phyloP scores from a whole-genome alignment of 176 grass and related monocot genomes.

The Oryza officinalis region DNA sequence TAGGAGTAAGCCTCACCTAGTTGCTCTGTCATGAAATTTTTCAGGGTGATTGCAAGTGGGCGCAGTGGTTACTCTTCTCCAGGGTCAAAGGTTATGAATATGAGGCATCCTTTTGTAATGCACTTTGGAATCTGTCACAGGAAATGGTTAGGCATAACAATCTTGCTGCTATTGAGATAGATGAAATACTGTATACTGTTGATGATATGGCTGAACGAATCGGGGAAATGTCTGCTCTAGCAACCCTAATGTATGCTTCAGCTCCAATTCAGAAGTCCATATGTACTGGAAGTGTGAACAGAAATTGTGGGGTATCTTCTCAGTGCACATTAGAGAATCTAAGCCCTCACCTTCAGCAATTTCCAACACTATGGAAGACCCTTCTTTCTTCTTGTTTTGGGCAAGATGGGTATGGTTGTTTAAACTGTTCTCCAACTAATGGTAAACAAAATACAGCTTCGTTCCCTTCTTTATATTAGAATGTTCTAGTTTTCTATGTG shows the following conservation, averaged over 20 bases:
- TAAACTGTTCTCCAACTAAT: conserved; percentile 51
- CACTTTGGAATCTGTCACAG: conserved; percentile 73
- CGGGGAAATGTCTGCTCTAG: conserved; percentile 82
- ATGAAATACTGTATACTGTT: conserved; percentile 76
- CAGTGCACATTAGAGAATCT: conserved; percentile 87
- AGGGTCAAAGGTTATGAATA: conserved; percentile 75
- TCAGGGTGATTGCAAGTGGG: conserved; percentile 93
- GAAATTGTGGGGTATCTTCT: conserved; percentile 53
- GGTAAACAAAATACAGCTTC: conserved; percentile 47
- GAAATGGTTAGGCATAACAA: conserved; percentile 47
- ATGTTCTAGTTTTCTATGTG: conserved; percentile 14
- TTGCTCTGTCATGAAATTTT: conserved; percentile 31
- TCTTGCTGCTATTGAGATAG: conserved; percentile 61
- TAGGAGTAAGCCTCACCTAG: conserved; percentile 1
- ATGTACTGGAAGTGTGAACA: conserved; percentile 81
- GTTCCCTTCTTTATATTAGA: conserved; percentile 35
- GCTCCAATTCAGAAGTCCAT: conserved; percentile 76
- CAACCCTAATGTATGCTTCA: conserved; percentile 96
- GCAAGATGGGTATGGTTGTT: conserved; percentile 63
- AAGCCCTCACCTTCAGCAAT: conserved; percentile 63
- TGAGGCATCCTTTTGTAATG: conserved; percentile 86
- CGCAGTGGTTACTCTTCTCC: conserved; percentile 92
- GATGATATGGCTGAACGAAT: conserved; percentile 85
- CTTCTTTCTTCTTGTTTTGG: conserved; percentile 78
- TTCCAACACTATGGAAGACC: conserved; percentile 73